Evolutionary conservation across 148 eudicot genomes (phyloP), one percentile per base, ranked within the genome.

Genomic region (Chenopodium berlandieri): DNA sequence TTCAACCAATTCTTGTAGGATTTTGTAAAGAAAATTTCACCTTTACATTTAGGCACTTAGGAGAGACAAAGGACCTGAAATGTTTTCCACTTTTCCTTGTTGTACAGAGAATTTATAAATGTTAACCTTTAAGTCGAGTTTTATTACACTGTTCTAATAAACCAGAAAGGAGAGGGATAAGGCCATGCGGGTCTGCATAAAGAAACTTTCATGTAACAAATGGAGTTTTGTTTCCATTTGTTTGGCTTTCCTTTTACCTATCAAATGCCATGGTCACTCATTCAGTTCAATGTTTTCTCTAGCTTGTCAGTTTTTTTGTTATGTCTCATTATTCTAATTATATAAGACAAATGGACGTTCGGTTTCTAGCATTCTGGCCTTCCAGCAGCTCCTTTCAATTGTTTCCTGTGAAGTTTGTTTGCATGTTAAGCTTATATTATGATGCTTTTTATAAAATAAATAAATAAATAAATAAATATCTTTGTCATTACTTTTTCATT

Each of bases 401-500:
- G 58, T 68, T 75, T 30, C 37, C 37, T 1, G 37, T 83, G 9
- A 16, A 78, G 9, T 9, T 1, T 78, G 76, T 40, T 46, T 74
- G 58, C 54, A 47, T 73, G 25, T 34, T 79, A 56, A 56, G 64
- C 65, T 25, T 16, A 22, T 12, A 56, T 17, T 14, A 56, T 0
- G 23, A 46, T 75, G 30, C 20, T 12, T 16, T 17, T 54, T 27
- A 27, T 27, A 5, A 4, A 4, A 40, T 5, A 34, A 34, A 34
- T 2, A 34, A 34, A 4, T 2, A 34, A 34, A 4, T 23, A 23
- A 23, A 23, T 23, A 23, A 34, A 40, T 5, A 5, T 40, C 44
- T 40, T 1, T 72, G 3, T 20, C 63, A 16, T 82, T 77, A 20
- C 37, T 16, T 37, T 68, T 79, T n/a, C 56, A 80, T 52, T 84